Conservation (phyloP, 768 basidiomycete species). For the Favolaschia claudopus region DNA sequence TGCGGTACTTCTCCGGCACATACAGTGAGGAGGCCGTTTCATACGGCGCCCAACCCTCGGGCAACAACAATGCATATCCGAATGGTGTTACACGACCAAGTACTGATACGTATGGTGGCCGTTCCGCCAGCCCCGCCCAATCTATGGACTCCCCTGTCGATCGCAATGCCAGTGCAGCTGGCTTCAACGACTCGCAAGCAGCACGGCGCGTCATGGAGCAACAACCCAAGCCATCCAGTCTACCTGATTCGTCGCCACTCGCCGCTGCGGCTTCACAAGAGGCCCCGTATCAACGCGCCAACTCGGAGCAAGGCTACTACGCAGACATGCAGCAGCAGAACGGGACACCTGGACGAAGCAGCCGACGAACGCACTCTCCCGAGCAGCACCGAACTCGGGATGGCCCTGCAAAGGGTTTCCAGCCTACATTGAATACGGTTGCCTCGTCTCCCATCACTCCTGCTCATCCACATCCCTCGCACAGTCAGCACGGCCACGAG, state of each 20-base stretch:
- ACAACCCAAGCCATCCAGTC: constrained; percentile 52
- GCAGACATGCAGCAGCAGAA: constrained; percentile 60
- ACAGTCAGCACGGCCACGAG: constrained; percentile 4
- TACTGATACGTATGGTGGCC: constrained; percentile 16
- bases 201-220: constrained; percentile 52
- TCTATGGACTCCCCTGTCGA: constrained; percentile 59
- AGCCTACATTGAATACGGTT: constrained; percentile 61
- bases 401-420: constrained; percentile 68
- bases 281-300: constrained; percentile 59
- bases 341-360: constrained; percentile 38
- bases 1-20: constrained; percentile 83
- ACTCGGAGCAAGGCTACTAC: constrained; percentile 86
- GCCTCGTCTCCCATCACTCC: constrained; percentile 53
- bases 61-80: constrained; percentile 1
- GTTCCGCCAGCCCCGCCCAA: constrained; percentile 58
- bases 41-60: constrained; percentile 39
- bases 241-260: constrained; percentile 64
- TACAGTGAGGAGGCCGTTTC: constrained; percentile 75
- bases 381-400: constrained; percentile 63
- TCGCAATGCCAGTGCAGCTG: constrained; percentile 41
- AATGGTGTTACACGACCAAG: constrained; percentile 22
- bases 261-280: constrained; percentile 52
- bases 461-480: constrained; percentile 40
- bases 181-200: constrained; percentile 45
- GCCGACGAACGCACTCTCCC: constrained; percentile 56